A percentile compares a stretch with the other conserved stretches of the same genome.
Conservation (phyloP, 495 filamentous ascomycete genomes). For the Penicillium bovifimosum region DNA sequence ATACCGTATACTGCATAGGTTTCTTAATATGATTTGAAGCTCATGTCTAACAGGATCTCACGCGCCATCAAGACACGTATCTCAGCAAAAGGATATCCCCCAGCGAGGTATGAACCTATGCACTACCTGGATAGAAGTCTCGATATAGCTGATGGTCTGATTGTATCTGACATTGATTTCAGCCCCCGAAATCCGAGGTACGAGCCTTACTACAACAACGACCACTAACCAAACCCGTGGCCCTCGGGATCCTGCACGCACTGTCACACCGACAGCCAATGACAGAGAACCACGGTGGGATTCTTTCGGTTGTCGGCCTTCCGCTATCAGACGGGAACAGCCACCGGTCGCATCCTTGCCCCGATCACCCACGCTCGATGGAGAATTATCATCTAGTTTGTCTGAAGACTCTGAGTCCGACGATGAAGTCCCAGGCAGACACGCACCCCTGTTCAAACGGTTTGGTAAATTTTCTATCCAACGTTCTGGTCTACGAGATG, state of each 20-base stretch:
- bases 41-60: constrained; percentile 39
- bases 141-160: background rate
- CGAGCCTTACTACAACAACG: constrained; percentile 50
- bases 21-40: background rate
- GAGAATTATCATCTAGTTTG: constrained; percentile 35
- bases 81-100: constrained; percentile 56
- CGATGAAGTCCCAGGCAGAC: constrained; percentile 36
- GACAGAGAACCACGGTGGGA: constrained; percentile 38
- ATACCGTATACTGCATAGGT: constrained; percentile 11
- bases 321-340: constrained; percentile 29
- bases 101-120: constrained; percentile 32
- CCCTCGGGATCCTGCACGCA: constrained; percentile 36
- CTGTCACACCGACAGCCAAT: constrained; percentile 38
- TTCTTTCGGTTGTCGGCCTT: constrained; percentile 24
- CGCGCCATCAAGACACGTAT: constrained; percentile 55
- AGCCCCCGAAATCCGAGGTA: constrained; percentile 37
- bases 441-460: constrained; percentile 27
- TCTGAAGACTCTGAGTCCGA: constrained; percentile 50
- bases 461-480: constrained; percentile 40
- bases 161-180: background rate
- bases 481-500: constrained; percentile 29
- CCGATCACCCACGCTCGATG: constrained; percentile 33
- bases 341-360: constrained; percentile 16
- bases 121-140: background rate
- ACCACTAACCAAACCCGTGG: constrained; percentile 42